phyloP scores from a whole-genome alignment of 2,329 filamentous ascomycete species.

The Calonectria hongkongensis region DNA sequence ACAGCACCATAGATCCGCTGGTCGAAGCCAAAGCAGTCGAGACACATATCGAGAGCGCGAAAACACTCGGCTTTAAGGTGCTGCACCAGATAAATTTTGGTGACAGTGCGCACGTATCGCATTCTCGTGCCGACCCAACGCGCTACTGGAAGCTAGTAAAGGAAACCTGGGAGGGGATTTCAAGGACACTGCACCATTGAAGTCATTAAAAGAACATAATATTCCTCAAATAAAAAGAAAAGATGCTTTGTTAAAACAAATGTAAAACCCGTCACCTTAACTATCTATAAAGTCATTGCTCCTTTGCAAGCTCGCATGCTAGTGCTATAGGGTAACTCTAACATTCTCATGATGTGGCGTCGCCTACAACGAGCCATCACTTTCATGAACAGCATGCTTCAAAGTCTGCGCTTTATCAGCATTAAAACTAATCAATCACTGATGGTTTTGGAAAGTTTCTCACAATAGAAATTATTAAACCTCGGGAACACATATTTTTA shows the following conservation, averaged over 20 bases:
- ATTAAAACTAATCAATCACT: too few relatives aligned
- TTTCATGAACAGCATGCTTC: too few relatives aligned
- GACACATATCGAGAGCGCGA: neutral
- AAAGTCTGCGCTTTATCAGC: too few relatives aligned
- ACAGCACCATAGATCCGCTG: constrained; percentile 15
- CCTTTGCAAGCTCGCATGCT: too few relatives aligned
- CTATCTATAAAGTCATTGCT: too few relatives aligned
- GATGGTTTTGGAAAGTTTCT: too few relatives aligned
- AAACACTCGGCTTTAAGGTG: neutral
- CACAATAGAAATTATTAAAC: too few relatives aligned
- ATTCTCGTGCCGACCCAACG: constrained; percentile 17
- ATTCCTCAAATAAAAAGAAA: neutral
- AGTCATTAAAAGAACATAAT: neutral
- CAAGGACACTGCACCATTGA: neutral
- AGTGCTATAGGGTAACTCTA: too few relatives aligned
- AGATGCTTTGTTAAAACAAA: neutral
- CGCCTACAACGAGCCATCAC: too few relatives aligned
- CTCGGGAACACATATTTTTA: too few relatives aligned
- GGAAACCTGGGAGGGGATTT: constrained; percentile 22
- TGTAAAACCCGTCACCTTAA: too few relatives aligned
- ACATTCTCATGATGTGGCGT: too few relatives aligned
- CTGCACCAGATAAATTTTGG: constrained; percentile 15
- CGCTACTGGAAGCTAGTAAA: constrained; percentile 22
- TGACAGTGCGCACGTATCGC: constrained; percentile 13
- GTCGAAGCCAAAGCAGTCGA: neutral